phyloP scores from a whole-genome alignment of 306 rosid species.

The Lablab purpureus region DNA sequence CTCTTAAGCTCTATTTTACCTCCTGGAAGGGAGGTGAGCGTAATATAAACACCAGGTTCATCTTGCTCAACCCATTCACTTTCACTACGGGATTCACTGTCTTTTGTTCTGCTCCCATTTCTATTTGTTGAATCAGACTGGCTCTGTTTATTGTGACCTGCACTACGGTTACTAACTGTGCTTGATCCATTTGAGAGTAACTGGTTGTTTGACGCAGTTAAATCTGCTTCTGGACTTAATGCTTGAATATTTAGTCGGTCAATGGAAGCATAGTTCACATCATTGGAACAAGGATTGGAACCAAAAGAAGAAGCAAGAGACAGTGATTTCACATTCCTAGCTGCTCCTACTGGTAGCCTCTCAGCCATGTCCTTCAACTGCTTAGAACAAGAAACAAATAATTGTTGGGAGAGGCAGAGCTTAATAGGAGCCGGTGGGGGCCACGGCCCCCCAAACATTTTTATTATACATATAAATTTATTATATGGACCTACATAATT shows the following conservation, averaged over 20 bases:
- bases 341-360: constrained; percentile 91
- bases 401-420: too few species aligned
- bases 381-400: constrained; percentile 41
- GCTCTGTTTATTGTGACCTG: constrained; percentile 71
- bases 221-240: constrained; percentile 70
- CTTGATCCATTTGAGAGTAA: constrained; percentile 76
- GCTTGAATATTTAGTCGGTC: constrained; percentile 73
- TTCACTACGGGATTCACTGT: constrained; percentile 76
- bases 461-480: too few species aligned
- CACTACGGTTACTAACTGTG: constrained; percentile 61
- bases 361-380: constrained; percentile 99
- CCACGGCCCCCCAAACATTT: too few species aligned
- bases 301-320: constrained; percentile 77
- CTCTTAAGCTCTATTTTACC: constrained; percentile 92
- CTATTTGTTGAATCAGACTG: constrained; percentile 67
- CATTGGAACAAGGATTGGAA: constrained; percentile 68
- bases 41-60: constrained; percentile 95
- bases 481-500: too few species aligned
- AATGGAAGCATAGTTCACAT: constrained; percentile 59
- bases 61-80: constrained; percentile 99
- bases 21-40: constrained; percentile 92
- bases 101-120: constrained; percentile 87
- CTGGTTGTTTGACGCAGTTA: constrained; percentile 69
- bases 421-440: too few species aligned
- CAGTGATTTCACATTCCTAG: constrained; percentile 77